Evolutionary conservation across 2,329 filamentous ascomycete genomes (phyloP).

Genomic region (Trichoderma polysporum): DNA sequence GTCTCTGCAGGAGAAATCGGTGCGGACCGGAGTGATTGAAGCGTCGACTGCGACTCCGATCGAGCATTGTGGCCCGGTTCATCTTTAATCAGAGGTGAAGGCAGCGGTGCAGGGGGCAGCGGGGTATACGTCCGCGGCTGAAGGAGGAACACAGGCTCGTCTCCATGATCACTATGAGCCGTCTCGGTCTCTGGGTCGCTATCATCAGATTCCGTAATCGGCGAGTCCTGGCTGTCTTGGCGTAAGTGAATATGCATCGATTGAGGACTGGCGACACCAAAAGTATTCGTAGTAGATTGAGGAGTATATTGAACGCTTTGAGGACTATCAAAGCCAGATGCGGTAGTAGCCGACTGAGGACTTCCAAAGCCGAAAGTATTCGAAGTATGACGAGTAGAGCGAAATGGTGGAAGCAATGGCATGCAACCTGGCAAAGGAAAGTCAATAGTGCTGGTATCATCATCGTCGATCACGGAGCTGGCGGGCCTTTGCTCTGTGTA

Average conservation of each 20-base stretch:
- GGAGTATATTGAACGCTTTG: neutral
- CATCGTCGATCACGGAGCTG: slow-evolving; percentile 17
- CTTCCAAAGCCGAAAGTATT: slow-evolving; percentile 1
- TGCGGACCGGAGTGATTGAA: slow-evolving; percentile 20
- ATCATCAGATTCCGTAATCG: neutral
- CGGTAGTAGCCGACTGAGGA: neutral
- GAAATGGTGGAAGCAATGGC: slow-evolving; percentile 25
- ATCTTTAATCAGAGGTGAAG: slow-evolving; percentile 44
- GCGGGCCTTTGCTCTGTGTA: slow-evolving; percentile 20
- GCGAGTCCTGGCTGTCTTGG: neutral
- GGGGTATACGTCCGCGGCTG: slow-evolving; percentile 61
- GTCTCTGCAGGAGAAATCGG: neutral
- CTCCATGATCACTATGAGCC: slow-evolving; percentile 22
- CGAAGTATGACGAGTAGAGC: neutral
- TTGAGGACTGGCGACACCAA: neutral
- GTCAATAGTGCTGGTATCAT: slow-evolving; percentile 24
- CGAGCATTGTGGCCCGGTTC: neutral
- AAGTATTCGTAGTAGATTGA: neutral
- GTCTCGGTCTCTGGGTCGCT: slow-evolving; percentile 15
- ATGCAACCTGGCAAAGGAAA: slow-evolving; percentile 29
- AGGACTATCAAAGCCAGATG: neutral
- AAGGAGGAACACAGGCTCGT: slow-evolving; percentile 49
- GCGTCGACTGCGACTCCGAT: slow-evolving; percentile 25
- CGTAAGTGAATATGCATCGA: slow-evolving; percentile 3
- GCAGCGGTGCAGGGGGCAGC: slow-evolving; percentile 43